These are phyloP conservation scores for Phialophora chinensis DNA, from an alignment of 2,329 filamentous ascomycete species.

Conservation along the genomic window DNA sequence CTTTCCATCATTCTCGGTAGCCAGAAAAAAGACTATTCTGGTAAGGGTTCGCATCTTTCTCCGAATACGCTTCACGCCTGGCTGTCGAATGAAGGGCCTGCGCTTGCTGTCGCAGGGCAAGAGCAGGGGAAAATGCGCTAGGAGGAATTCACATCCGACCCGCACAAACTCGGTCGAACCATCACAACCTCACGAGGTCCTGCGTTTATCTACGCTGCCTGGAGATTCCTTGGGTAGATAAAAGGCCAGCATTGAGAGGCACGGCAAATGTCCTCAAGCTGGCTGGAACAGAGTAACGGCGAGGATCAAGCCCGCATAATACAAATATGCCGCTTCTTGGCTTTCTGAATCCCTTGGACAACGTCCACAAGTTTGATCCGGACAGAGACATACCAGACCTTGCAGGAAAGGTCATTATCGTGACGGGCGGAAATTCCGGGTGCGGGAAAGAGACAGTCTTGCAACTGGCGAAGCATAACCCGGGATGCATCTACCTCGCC, in stretches of 20 bases:
- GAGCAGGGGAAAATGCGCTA: neutral
- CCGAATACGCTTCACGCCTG: neutral
- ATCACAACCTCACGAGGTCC: no score
- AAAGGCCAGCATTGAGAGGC: neutral
- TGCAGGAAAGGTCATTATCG: slow-evolving; percentile 56
- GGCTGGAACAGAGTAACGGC: neutral
- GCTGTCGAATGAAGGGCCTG: neutral
- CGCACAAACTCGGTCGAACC: slow-evolving; percentile 19
- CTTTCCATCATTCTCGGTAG: neutral
- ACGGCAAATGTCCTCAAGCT: neutral
- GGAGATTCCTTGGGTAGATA: neutral
- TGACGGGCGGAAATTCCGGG: slow-evolving; percentile 59
- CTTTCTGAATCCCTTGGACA: slow-evolving; percentile 26
- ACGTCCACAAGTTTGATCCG: slow-evolving; percentile 46
- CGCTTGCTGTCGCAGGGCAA: neutral
- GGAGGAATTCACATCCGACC: slow-evolving; percentile 7
- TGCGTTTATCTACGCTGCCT: neutral
- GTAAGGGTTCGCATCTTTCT: neutral
- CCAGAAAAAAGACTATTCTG: neutral
- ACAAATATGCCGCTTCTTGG: slow-evolving; percentile 17
- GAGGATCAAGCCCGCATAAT: neutral
- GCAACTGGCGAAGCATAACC: slow-evolving; percentile 58
- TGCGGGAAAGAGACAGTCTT: slow-evolving; percentile 56
- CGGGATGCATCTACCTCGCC: slow-evolving; percentile 61
- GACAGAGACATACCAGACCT: slow-evolving; percentile 54